These are phyloP conservation scores for Crucihimalaya himalaica DNA, from an alignment of 345 rosid genomes.

Conservation along the genomic window DNA sequence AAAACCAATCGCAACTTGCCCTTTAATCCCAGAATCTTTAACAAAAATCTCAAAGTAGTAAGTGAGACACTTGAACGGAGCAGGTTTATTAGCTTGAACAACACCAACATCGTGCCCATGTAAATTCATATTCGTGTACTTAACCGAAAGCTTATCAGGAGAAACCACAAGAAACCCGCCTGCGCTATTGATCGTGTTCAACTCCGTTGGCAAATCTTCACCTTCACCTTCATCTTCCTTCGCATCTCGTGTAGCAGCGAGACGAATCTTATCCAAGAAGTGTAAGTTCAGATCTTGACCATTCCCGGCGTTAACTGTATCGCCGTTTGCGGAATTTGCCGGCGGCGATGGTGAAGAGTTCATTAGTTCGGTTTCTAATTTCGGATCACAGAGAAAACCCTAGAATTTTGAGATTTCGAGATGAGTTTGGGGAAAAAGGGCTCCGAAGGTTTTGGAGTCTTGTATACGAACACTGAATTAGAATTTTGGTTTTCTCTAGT, in stretches of 20 bases:
- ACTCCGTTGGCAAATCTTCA: slow-evolving; percentile 79
- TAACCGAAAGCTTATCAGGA: slow-evolving; percentile 77
- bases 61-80: slow-evolving; percentile 66
- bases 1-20: slow-evolving; percentile 84
- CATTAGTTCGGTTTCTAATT: slow-evolving; percentile 21
- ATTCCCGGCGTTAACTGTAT: slow-evolving; percentile 4
- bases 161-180: slow-evolving; percentile 82
- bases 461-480: background rate
- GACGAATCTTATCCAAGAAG: slow-evolving; percentile 54
- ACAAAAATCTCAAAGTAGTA: slow-evolving; percentile 95
- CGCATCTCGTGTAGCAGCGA: slow-evolving; percentile 36
- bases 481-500: no score
- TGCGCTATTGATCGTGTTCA: slow-evolving; percentile 83
- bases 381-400: slow-evolving; percentile 9
- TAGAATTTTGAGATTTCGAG: background rate
- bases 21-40: slow-evolving; percentile 71
- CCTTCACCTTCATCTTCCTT: slow-evolving; percentile 56
- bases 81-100: slow-evolving; percentile 81
- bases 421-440: background rate
- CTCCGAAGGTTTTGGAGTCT: background rate
- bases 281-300: slow-evolving; percentile 52
- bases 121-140: slow-evolving; percentile 58
- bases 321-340: slow-evolving; percentile 32
- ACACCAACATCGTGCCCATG: slow-evolving; percentile 93
- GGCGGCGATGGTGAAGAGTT: slow-evolving; percentile 26